These are phyloP conservation scores for Coniochaeta pulveracea DNA, from an alignment of 2,329 filamentous ascomycete genomes.

Conservation along the genomic window DNA sequence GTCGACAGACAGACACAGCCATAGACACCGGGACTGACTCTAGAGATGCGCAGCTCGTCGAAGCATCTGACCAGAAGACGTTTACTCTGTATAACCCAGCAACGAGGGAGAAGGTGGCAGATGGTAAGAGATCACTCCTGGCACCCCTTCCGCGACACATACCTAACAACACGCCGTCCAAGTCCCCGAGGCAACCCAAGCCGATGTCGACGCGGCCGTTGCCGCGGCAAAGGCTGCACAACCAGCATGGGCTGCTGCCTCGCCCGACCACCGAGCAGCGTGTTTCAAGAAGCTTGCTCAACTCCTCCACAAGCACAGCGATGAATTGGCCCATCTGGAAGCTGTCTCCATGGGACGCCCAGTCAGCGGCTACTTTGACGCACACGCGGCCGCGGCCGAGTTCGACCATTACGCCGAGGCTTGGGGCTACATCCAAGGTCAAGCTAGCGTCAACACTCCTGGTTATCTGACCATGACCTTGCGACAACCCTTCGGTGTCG, in stretches of 20 bases:
- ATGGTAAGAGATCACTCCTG: constrained; percentile 13
- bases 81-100: constrained; percentile 32
- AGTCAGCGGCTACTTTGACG: constrained; percentile 25
- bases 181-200: constrained; percentile 31
- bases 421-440: constrained; percentile 29
- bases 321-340: constrained; percentile 31
- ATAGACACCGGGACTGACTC: too few relatives aligned
- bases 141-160: neutral
- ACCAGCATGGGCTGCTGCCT: constrained; percentile 29
- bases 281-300: constrained; percentile 32
- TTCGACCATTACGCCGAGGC: constrained; percentile 31
- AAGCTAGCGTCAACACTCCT: constrained; percentile 34
- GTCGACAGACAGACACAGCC: neutral
- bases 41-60: constrained; percentile 25
- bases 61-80: constrained; percentile 30
- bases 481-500: constrained; percentile 39
- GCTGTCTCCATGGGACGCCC: constrained; percentile 33
- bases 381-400: constrained; percentile 18
- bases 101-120: constrained; percentile 24
- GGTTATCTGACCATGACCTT: constrained; percentile 32
- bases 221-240: constrained; percentile 30
- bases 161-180: neutral
- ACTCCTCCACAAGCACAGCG: constrained; percentile 26
- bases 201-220: constrained; percentile 30
- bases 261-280: constrained; percentile 24